phyloP scores from a whole-genome alignment of 176 grass and related monocot species.

The Carex pumila region DNA sequence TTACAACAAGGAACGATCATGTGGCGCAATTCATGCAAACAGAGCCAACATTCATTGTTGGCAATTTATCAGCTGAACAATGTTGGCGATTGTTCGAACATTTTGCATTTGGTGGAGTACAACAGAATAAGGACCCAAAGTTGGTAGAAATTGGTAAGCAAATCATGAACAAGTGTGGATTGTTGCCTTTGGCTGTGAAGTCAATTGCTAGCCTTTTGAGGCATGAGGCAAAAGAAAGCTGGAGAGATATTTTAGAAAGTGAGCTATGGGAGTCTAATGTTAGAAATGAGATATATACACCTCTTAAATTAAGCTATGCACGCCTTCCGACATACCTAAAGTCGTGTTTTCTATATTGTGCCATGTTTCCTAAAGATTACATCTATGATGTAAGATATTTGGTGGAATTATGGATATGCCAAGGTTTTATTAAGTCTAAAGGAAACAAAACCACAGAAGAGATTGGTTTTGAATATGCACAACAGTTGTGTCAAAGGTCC shows the following conservation, averaged over 20 bases:
- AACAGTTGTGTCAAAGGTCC: background rate
- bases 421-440: no score
- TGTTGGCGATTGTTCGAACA: background rate
- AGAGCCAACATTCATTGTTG: background rate
- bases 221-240: background rate
- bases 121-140: background rate
- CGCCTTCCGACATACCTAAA: background rate
- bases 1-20: background rate
- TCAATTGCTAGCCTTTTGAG: background rate
- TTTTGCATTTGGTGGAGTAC: background rate
- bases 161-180: background rate
- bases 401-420: no score
- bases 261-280: background rate
- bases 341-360: no score
- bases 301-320: background rate
- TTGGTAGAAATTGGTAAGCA: background rate
- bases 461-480: no score
- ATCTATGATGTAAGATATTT: no score
- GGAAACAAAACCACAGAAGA: no score
- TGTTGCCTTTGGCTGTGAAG: background rate
- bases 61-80: background rate
- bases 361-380: no score
- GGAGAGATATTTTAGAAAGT: background rate
- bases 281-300: background rate
- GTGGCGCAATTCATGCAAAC: background rate